These are phyloP conservation scores for Elsinoe ampelina DNA, from an alignment of 2,329 filamentous ascomycete genomes.

Conservation along the genomic window DNA sequence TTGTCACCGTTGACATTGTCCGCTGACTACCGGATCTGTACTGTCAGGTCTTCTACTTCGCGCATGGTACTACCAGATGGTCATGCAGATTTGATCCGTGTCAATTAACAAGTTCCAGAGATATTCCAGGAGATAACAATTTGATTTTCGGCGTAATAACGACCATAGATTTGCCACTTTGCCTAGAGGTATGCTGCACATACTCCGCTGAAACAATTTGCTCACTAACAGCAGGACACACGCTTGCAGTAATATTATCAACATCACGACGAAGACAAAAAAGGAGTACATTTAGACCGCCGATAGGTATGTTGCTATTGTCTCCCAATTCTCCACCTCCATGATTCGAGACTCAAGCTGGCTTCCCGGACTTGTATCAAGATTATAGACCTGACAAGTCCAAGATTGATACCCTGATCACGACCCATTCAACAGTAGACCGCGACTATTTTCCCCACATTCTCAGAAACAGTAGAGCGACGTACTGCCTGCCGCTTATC, in stretches of 20 bases:
- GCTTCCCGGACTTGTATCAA: neutral
- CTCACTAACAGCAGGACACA: neutral
- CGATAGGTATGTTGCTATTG: neutral
- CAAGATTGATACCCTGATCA: neutral
- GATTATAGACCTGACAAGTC: neutral
- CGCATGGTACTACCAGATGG: neutral
- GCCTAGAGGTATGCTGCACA: neutral
- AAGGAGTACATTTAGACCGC: neutral
- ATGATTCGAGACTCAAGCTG: no score
- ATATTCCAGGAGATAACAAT: neutral
- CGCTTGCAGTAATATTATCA: neutral
- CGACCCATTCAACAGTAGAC: neutral
- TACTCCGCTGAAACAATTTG: neutral
- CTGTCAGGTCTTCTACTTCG: neutral
- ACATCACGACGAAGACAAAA: neutral
- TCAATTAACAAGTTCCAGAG: neutral
- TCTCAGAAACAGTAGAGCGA: no score
- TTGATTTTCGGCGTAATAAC: slow-evolving; percentile 6
- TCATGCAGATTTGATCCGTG: neutral
- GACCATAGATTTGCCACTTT: slow-evolving; percentile 12
- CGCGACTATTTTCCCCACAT: neutral
- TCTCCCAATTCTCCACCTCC: no score
- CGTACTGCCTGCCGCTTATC: no score
- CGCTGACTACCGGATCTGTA: neutral
- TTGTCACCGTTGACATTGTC: neutral